Base-by-base conservation (phyloP, 1,139 yeast species). In the Candida pseudoviswanathii region DNA sequence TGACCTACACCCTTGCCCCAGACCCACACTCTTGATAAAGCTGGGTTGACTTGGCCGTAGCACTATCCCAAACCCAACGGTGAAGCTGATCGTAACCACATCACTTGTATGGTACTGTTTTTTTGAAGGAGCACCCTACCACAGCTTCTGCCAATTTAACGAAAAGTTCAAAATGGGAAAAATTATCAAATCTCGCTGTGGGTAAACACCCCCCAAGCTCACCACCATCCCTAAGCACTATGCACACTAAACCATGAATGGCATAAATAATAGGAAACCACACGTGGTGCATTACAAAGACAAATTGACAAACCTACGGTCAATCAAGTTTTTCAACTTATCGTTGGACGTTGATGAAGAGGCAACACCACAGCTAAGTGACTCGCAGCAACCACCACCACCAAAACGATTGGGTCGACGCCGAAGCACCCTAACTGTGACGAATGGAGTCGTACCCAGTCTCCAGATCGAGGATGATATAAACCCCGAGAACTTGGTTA, bases 311-410 rank as follows among this genome's bases (percentile, higher is more conserved):
- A 36, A 50, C 24, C 26, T 51, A 22, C 33, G 16, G 24, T 48
- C 51, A 29, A 46, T 51, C 11, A 43, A 38, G 26, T 51, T 51
- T 40, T 43, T 38, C 27, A 51, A 51, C 34, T 38, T 51, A 39
- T 37, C 41, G 2, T 37, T 37, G 30, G 16, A 37, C n/a, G 8
- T 37, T 25, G 30, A 37, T 1, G 30, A 37, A 9, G 26, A 10
- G 7, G 25, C 33, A 11, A 11, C 6, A 27, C 32, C 5, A 2
- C 32, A 16, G 11, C 33, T 34, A n/a, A 21, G 39, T 4, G 38
- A 38, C 24, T 16, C 22, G 30, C 45, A 43, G 24, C 40, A 34
- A 24, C 45, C 52, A 5, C 34, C 39, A 24, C 46, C 52, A 5
- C 34, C 39, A 11, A 46, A 32, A 40, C 44, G 43, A 30, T 40